Conservation (phyloP, 2,329 filamentous ascomycete species). For the Exophiala aquamarina region DNA sequence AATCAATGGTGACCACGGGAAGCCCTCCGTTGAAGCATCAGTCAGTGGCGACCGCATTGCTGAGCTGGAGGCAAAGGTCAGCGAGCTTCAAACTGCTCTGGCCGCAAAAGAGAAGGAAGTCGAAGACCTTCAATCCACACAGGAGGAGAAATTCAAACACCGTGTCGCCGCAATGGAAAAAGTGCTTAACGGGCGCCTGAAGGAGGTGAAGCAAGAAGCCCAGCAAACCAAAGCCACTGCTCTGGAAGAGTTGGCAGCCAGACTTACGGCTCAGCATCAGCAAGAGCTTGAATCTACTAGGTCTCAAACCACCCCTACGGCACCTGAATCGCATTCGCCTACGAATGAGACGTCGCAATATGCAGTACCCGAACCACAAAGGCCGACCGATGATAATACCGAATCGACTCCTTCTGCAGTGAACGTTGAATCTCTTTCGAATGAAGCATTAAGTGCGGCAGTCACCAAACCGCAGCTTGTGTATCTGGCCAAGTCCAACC, state of each 20-base stretch:
- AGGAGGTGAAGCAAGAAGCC: conserved; percentile 52
- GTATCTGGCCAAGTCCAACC: conserved; percentile 50
- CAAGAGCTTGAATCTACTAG: conserved; percentile 41
- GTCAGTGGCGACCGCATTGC: conserved; percentile 7
- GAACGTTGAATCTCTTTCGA: conserved; percentile 32
- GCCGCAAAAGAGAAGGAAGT: conserved; percentile 51
- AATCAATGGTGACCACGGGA: conserved; percentile 48
- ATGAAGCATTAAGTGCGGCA: conserved; percentile 31
- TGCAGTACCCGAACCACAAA: conserved; percentile 24
- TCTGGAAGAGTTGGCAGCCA: conserved; percentile 22
- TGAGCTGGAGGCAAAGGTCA: conserved; percentile 60
- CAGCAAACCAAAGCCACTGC: conserved; percentile 43
- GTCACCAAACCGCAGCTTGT: conserved; percentile 31
- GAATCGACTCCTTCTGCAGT: conserved; percentile 26
- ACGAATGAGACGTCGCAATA: too few relatives aligned
- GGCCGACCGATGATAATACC: conserved; percentile 22
- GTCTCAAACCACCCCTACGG: conserved; percentile 36
- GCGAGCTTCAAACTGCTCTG: conserved; percentile 51
- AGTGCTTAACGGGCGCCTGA: conserved; percentile 68
- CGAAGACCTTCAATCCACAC: conserved; percentile 42
- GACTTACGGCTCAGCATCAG: conserved; percentile 36
- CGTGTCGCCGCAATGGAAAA: conserved; percentile 49
- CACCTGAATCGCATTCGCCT: conserved; percentile 36
- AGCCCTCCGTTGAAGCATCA: conserved; percentile 36
- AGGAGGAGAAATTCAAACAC: conserved; percentile 50